Base-by-base conservation (phyloP, 1,139 yeast species). In the Pichiaceae sp. region DNA sequence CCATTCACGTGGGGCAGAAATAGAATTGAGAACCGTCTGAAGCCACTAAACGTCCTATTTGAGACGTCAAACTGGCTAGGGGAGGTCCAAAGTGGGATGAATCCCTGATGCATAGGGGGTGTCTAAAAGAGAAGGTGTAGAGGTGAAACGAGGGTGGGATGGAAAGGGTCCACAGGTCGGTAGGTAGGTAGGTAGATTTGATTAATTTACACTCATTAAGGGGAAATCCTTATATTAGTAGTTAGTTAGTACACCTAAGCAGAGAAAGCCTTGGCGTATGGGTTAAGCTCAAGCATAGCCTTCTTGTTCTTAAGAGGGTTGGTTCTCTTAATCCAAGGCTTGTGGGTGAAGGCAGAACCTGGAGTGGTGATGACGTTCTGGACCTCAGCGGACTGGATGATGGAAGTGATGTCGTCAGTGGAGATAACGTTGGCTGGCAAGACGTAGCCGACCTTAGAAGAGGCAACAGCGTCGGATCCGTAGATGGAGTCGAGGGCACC, bases 271-370 rank as follows among this genome's bases (percentile, higher is more conserved):
- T 86, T 86, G 62, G 98, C 97, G 81, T 91, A 91, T 57, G 99
- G 99, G 95, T 91, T 93, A 70, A 91, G 83, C 78, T 96, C 86
- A 70, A 87, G 81, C 66, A 87, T 73, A 62, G 87, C 93, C 75
- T 86, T 95, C 81, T 87, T 89, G 96, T 93, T 91, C 91, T 86
- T 91, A 69, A 91, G 87, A 74, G 99, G 98, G 93, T 91, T 91
- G 91, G 86, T 89, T 96, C 91, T 91, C 71, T 80, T 82, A 67
- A 84, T 95, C 77, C 83, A 86, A 55, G 86, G 69, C 71, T 94
- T 85, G 91, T 87, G 86, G 70, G 85, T 93, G 64, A 80, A 72
- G 60, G 93, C 71, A 70, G 82, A 91, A 62, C 95, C 95, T 68
- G 96, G 95, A 64, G 96, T 89, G 78, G 93, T 84, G 62, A 87